Percentiles rank a stretch among this genome's conserved stretches.
Conservation (phyloP, 148 eudicot genomes). For the Nyssa sinensis region DNA sequence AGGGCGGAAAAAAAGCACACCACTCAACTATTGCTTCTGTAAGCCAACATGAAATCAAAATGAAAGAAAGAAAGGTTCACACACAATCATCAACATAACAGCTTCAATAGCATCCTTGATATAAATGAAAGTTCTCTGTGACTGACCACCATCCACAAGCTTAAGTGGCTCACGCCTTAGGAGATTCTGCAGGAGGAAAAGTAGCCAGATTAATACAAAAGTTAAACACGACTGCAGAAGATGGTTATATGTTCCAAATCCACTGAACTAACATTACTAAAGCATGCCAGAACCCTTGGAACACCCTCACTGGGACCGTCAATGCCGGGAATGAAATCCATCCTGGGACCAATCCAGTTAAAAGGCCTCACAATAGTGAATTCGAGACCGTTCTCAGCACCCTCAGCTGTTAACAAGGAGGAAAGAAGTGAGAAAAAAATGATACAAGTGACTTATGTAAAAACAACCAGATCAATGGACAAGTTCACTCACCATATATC, state of each 20-base stretch:
- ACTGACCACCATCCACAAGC: conserved; percentile 97
- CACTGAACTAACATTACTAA: conserved; percentile 69
- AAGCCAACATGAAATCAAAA: not conserved
- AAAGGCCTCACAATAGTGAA: conserved; percentile 97
- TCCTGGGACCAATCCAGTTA: conserved; percentile 99
- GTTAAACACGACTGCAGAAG: not conserved
- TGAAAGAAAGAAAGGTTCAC: conserved; percentile 22
- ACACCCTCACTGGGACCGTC: conserved; percentile 99
- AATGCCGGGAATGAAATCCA: conserved; percentile 99
- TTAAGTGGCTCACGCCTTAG: conserved; percentile 88
- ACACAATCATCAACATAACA: conserved; percentile 89
- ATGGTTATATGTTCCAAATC: conserved; percentile 1
- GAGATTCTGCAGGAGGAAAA: conserved; percentile 56
- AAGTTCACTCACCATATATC: conserved; percentile 53
- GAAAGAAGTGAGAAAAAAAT: not conserved
- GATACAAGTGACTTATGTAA: not conserved
- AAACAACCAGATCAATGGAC: not conserved
- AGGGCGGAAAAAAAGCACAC: not conserved
- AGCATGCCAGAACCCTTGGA: conserved; percentile 97
- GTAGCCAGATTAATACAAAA: not conserved
- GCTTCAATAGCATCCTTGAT: conserved; percentile 99
- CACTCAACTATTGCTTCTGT: not conserved
- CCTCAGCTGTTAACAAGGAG: conserved; percentile 70
- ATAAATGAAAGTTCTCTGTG: conserved; percentile 92
- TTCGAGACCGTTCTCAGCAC: conserved; percentile 93